phyloP scores from a whole-genome alignment of 371 early-diverging fungal species.

The Mycotypha africana region DNA sequence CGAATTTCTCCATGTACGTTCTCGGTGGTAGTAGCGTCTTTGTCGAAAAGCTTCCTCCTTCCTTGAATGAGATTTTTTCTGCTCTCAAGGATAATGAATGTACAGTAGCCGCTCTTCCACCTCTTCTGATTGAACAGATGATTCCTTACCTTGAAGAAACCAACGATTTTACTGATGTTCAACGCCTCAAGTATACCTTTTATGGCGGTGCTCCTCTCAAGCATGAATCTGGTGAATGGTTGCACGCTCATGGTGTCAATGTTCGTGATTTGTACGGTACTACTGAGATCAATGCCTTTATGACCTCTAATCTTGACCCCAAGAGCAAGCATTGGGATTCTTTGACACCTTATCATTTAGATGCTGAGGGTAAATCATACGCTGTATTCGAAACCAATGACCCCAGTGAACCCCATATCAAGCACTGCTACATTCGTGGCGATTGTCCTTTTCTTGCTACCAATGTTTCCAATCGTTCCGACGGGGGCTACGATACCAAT shows the following conservation, averaged over 20 bases:
- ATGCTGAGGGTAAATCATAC: background rate
- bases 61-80: conserved; percentile 2
- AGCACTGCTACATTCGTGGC: conserved; percentile 8
- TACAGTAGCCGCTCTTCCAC: conserved; percentile 4
- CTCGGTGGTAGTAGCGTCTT: conserved; percentile 13
- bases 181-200: conserved; percentile 39
- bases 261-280: conserved; percentile 10
- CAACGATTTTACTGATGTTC: conserved; percentile 5
- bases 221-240: conserved; percentile 7
- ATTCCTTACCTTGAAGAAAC: conserved; percentile 6
- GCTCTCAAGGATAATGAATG: conserved; percentile 6
- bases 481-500: conserved; percentile 29
- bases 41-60: conserved; percentile 8
- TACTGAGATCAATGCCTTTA: conserved; percentile 7
- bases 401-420: conserved; percentile 2
- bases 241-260: conserved; percentile 4
- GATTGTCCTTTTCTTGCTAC: conserved; percentile 15
- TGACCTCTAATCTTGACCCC: conserved; percentile 4
- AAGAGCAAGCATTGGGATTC: conserved; percentile 5
- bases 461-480: conserved; percentile 17
- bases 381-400: conserved; percentile 5
- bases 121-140: conserved; percentile 13
- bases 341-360: background rate
- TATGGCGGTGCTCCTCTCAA: conserved; percentile 79
- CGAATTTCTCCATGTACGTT: background rate